Evolutionary conservation across 768 basidiomycete species (phyloP).

Genomic region (Lactarius sanguifluus): DNA sequence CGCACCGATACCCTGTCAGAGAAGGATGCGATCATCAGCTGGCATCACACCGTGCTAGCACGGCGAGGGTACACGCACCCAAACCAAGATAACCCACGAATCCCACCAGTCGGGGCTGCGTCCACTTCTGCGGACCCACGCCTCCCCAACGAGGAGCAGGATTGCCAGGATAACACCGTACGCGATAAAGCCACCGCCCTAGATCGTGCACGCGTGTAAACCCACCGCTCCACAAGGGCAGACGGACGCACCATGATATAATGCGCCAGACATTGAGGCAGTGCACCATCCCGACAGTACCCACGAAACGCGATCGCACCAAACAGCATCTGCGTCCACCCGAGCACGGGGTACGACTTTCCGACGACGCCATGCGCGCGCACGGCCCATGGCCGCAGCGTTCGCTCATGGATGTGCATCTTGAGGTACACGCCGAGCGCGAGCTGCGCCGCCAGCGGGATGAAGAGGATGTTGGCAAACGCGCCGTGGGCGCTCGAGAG

Average conservation of each 20-base stretch:
- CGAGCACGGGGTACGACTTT: conserved; percentile 78
- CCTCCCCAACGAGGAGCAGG: conserved; percentile 71
- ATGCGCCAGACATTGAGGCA: conserved; percentile 87
- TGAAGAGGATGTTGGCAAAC: conserved; percentile 63
- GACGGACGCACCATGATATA: conserved; percentile 66
- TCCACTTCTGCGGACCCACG: conserved; percentile 69
- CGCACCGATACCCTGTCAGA: conserved; percentile 31
- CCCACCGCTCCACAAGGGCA: no score
- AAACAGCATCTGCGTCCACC: conserved; percentile 88
- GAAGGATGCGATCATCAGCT: conserved; percentile 3
- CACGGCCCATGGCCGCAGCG: conserved; percentile 70
- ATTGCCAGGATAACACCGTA: conserved; percentile 83
- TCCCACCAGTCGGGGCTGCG: conserved; percentile 86
- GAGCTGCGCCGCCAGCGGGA: conserved; percentile 67
- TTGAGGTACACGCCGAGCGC: conserved; percentile 86
- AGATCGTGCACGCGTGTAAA: not conserved
- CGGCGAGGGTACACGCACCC: conserved; percentile 41
- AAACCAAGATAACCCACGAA: conserved; percentile 62
- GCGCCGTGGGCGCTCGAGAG: conserved; percentile 68
- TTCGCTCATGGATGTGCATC: conserved; percentile 81
- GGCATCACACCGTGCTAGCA: not conserved
- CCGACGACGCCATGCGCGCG: conserved; percentile 75
- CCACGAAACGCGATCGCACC: conserved; percentile 72
- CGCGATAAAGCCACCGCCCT: conserved; percentile 86
- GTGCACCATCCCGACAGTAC: conserved; percentile 74